Base-by-base conservation (phyloP, 148 eudicot genomes). In the Limonium bicolor region DNA sequence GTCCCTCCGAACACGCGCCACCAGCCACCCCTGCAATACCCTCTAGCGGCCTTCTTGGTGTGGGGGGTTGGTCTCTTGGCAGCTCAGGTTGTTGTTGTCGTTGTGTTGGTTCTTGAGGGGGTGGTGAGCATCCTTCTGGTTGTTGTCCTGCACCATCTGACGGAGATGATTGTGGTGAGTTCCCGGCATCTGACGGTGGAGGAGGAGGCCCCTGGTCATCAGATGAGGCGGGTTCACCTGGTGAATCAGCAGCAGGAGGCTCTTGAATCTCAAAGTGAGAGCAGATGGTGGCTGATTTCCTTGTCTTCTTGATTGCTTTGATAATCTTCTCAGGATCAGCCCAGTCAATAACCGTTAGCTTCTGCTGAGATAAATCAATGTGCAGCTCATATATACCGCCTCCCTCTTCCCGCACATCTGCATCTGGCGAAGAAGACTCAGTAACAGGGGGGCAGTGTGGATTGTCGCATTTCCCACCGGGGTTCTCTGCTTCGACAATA, bases 231-330 rank as follows among this genome's bases (percentile, higher is more conserved):
- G 16, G 2, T 5, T 41, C 46, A 0, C 27, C 13, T 41, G 46
- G 7, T n/a, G n/a, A n/a, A 8, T 18, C 12, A 17, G 41, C 19
- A 6, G 41, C 22, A 1, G 29, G 48, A 19, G 17, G 48, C 20
- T 43, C 48, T 43, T 43, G 48, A 10, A 43, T 31, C 18, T 43
- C 48, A 2, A 31, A 43, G 27, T 25, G 30, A 2, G 48, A 43
- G 27, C 27, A 43, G 48, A 43, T 43, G 2, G 48, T 43, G 29
- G 48, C 48, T 28, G 2, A 23, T 14, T 43, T 43, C 13, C 48
- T 43, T 20, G 48, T 31, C 48, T 43, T 43, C 25, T 43, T 43
- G 8, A 43, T 24, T 11, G 48, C 48, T 43, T 43, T 43, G 48
- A 43, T 43, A 31, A 43, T 43, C 29, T 6, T 43, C 13, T 24